phyloP scores from a whole-genome alignment of 306 rosid species.

The Vigna unguiculata region DNA sequence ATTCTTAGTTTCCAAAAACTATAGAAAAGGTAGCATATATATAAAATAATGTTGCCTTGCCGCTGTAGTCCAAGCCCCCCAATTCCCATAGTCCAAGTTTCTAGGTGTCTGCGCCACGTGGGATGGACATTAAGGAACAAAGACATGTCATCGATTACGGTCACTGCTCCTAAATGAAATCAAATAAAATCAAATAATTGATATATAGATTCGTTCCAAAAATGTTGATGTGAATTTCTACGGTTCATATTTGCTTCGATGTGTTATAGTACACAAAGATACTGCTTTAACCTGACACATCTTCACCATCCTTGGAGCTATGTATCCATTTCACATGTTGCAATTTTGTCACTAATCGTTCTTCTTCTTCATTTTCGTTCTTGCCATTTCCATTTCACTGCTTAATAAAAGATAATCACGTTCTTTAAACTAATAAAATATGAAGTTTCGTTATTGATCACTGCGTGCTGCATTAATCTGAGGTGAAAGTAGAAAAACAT shows the following conservation, averaged over 20 bases:
- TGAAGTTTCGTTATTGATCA: too few relatives aligned
- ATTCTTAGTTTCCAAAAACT: background rate
- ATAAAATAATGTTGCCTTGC: background rate
- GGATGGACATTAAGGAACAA: conserved; percentile 24
- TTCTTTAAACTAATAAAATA: background rate
- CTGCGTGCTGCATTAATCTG: too few relatives aligned
- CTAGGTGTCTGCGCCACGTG: conserved; percentile 35
- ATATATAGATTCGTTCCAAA: background rate
- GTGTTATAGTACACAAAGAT: background rate
- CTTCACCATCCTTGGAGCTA: conserved; percentile 11
- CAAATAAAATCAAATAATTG: background rate
- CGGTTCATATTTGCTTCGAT: conserved; percentile 31
- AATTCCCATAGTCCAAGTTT: conserved; percentile 42
- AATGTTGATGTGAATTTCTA: conserved; percentile 23
- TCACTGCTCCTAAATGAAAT: conserved; percentile 10
- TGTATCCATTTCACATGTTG: conserved; percentile 36
- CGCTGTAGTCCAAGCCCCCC: background rate
- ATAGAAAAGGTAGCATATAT: background rate
- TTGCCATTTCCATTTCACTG: background rate
- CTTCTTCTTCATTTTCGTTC: background rate
- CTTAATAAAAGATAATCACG: background rate
- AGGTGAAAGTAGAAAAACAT: background rate
- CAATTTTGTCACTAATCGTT: background rate
- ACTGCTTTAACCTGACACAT: conserved; percentile 14
- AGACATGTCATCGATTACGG: conserved; percentile 43